These are phyloP conservation scores for Myriosclerotinia duriaeana DNA, from an alignment of 2,329 filamentous ascomycete species.

Conservation along the genomic window DNA sequence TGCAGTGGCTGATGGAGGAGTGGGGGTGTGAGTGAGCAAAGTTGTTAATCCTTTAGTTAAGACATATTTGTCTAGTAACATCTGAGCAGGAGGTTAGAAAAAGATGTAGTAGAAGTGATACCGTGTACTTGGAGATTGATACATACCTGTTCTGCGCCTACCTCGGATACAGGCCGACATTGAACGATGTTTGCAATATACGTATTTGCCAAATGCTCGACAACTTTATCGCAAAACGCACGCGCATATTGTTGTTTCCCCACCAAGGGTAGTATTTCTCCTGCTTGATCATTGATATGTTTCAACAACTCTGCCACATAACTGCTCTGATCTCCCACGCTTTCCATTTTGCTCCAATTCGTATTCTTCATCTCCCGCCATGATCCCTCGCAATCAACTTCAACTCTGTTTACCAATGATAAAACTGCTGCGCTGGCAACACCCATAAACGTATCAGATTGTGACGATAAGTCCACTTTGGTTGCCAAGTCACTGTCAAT, in stretches of 20 bases:
- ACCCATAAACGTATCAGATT: slow-evolving; percentile 92
- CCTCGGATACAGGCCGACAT: slow-evolving; percentile 87
- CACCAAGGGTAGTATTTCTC: slow-evolving; percentile 73
- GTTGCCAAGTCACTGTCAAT: slow-evolving; percentile 76
- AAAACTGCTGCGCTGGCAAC: slow-evolving; percentile 87
- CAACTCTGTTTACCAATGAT: slow-evolving; percentile 79
- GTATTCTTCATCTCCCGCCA: slow-evolving; percentile 98
- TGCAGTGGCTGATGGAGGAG: slow-evolving; percentile 30
- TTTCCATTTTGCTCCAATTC: slow-evolving; percentile 91
- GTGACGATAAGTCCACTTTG: slow-evolving; percentile 83
- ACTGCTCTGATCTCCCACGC: slow-evolving; percentile 87
- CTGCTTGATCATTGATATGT: slow-evolving; percentile 68
- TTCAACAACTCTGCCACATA: slow-evolving; percentile 82
- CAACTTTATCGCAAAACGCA: slow-evolving; percentile 93
- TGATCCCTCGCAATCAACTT: slow-evolving; percentile 75
- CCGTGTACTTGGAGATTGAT: not conserved
- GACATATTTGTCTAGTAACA: slow-evolving; percentile 93
- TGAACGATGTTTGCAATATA: slow-evolving; percentile 85
- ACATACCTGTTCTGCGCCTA: slow-evolving; percentile 82
- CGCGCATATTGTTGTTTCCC: slow-evolving; percentile 92
- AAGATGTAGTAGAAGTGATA: not conserved
- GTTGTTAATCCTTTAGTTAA: slow-evolving; percentile 76
- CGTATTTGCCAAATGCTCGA: slow-evolving; percentile 76
- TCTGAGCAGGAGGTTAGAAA: slow-evolving; percentile 52
- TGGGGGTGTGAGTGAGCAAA: slow-evolving; percentile 59